These are phyloP conservation scores for Lactarius indigo DNA, from an alignment of 768 basidiomycete species.

Conservation along the genomic window DNA sequence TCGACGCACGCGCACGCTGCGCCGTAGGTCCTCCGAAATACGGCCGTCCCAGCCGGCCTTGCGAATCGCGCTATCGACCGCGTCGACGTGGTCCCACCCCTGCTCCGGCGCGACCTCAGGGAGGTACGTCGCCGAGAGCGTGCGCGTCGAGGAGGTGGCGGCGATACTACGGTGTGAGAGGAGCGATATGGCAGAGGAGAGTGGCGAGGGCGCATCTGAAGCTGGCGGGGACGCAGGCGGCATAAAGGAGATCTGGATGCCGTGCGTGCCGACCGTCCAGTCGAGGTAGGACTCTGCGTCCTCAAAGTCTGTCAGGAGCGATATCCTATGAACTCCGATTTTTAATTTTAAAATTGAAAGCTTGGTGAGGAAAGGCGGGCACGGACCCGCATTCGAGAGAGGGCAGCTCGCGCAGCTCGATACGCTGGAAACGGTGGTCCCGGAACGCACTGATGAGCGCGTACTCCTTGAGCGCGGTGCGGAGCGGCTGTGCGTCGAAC, in stretches of 20 bases:
- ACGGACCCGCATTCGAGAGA: conserved; percentile 83
- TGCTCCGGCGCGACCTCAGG: conserved; percentile 92
- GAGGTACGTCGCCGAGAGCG: conserved; percentile 84
- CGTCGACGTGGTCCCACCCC: conserved; percentile 89
- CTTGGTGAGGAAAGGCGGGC: too few relatives aligned
- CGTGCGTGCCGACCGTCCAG: conserved; percentile 91
- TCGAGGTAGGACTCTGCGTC: conserved; percentile 80
- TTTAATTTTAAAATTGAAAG: too few relatives aligned
- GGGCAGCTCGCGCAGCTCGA: conserved; percentile 72
- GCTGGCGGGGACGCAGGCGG: conserved; percentile 61
- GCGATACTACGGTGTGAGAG: conserved; percentile 29
- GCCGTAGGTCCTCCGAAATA: conserved; percentile 78
- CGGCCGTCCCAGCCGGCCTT: conserved; percentile 88
- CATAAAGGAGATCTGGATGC: conserved; percentile 84
- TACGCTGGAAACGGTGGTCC: conserved; percentile 81
- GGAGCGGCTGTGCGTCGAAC: conserved; percentile 74
- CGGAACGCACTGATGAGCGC: conserved; percentile 88
- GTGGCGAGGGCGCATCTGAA: conserved; percentile 66
- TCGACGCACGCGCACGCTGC: conserved; percentile 70
- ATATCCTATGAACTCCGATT: conserved; percentile 43
- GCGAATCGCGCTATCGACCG: conserved; percentile 85
- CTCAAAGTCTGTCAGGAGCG: conserved; percentile 92
- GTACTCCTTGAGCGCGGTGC: conserved; percentile 80
- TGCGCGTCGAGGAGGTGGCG: conserved; percentile 45
- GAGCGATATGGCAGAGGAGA: conserved; percentile 61